Conservation (phyloP, 2,329 filamentous ascomycete species). For the Aspergillus thermomutatus region DNA sequence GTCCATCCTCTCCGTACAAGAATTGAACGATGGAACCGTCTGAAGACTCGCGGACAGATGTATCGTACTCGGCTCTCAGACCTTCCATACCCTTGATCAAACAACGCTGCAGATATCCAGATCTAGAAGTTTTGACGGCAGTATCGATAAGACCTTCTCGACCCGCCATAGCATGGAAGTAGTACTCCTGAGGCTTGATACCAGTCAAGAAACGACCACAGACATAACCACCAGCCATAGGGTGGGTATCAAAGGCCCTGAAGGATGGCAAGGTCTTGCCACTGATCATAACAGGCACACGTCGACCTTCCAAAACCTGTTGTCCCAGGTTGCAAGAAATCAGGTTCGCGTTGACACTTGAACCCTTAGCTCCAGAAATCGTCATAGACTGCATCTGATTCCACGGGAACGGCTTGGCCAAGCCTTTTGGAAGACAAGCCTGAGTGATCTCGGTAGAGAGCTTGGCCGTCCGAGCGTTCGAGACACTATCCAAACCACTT, state of each 20-base stretch:
- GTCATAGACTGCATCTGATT: slow-evolving; percentile 99
- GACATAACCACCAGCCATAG: slow-evolving; percentile 89
- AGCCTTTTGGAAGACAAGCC: slow-evolving; percentile 73
- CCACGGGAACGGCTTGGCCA: slow-evolving; percentile 88
- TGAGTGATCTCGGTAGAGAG: slow-evolving; percentile 77
- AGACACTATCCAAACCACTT: slow-evolving; percentile 80
- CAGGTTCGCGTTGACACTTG: slow-evolving; percentile 87
- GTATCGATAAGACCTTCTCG: slow-evolving; percentile 98
- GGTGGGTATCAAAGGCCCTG: slow-evolving; percentile 82
- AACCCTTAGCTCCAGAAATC: slow-evolving; percentile 90
- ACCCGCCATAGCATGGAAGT: slow-evolving; percentile 99
- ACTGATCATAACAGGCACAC: slow-evolving; percentile 96
- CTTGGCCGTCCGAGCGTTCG: slow-evolving; percentile 65
- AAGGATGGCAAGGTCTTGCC: slow-evolving; percentile 96
- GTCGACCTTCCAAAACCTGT: slow-evolving; percentile 89
- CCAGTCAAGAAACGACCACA: slow-evolving; percentile 96
- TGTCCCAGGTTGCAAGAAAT: slow-evolving; percentile 98
- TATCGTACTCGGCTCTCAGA: slow-evolving; percentile 86
- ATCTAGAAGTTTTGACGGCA: slow-evolving; percentile 95
- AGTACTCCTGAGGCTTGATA: slow-evolving; percentile 95
- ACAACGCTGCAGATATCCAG: slow-evolving; percentile 93
- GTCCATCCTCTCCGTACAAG: slow-evolving; percentile 91
- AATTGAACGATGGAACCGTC: slow-evolving; percentile 95
- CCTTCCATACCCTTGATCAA: slow-evolving; percentile 99
- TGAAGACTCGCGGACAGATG: slow-evolving; percentile 79